These are phyloP conservation scores for Claviceps africana DNA, from an alignment of 2,329 filamentous ascomycete genomes.

Conservation along the genomic window DNA sequence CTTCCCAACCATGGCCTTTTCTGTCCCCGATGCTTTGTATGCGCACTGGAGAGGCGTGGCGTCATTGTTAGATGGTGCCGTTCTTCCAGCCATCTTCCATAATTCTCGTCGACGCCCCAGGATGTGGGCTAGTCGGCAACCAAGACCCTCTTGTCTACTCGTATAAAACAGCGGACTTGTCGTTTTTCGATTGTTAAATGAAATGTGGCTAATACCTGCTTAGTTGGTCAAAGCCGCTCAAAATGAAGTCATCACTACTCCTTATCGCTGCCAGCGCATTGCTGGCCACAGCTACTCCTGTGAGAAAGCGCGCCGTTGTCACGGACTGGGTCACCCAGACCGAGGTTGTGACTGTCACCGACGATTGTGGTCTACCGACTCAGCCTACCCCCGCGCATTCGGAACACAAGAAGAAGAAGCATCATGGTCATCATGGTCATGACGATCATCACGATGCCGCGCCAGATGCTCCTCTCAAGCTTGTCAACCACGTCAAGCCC, in stretches of 20 bases:
- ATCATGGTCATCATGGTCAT: too few species aligned
- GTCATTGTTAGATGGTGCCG: background rate
- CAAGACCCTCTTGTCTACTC: background rate
- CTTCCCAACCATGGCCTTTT: too few species aligned
- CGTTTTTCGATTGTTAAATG: background rate
- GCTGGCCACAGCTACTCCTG: constrained; percentile 30
- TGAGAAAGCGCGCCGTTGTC: constrained; percentile 26
- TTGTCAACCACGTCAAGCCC: background rate
- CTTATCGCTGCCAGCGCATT: constrained; percentile 31
- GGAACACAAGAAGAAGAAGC: too few species aligned
- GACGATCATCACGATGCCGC: too few species aligned
- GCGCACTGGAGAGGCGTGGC: background rate
- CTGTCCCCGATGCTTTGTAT: background rate
- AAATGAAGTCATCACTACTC: constrained; percentile 36
- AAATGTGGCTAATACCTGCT: background rate
- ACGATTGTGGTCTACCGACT: background rate
- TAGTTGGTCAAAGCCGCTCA: background rate
- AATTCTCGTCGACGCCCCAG: background rate
- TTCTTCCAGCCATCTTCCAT: background rate
- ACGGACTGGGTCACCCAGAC: constrained; percentile 28
- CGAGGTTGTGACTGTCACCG: constrained; percentile 32
- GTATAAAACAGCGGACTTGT: background rate
- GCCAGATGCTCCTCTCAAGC: background rate
- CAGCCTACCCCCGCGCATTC: too few species aligned
- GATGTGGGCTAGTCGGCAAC: background rate